Base-by-base conservation (phyloP, 257 asterid genomes). In the Solanum peruvianum region DNA sequence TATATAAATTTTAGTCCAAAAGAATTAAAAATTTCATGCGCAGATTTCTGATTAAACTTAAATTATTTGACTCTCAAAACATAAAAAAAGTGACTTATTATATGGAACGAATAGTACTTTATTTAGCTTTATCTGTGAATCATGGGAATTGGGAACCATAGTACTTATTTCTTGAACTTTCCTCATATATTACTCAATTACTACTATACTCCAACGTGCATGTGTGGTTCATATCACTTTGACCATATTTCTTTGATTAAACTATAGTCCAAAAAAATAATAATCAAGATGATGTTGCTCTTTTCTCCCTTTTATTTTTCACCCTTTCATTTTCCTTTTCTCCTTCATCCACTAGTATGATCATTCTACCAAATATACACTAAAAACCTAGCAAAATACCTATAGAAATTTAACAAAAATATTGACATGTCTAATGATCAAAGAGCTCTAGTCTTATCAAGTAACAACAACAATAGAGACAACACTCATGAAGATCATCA, bases 371-470 rank as follows among this genome's bases (percentile, higher is more conserved):
- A 20, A 72, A 35, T 72, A 72, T 10, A 72, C 31, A 37, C 49
- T 21, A 21, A 39, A 70, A 72, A 72, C 39, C 29, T 35, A 23
- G 52, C 33, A 39, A 75, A 75, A 75, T 20, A 33, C 56, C 20
- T 75, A 75, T 41, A 6, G 33, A 75, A 41, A 76, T 27, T 15
- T 45, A 39, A 27, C 83, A 77, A 77, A 56, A 77, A 42, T 27
- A n/a, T 78, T 45, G 84, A 42, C 41, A 90, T 91, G 94, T 87
- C 85, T 90, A 95, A 87, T 87, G 92, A 94, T 88, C 92, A 96
- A 91, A 91, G 94, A 87, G 92, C 94, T 91, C 91, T 93, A 87
- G 91, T 93, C 58, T 45, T 93, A 85, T 76, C 91, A 37, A 84
- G 83, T 82, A 85, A 85, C 47, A 87, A 86, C n/a, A 84, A 76